These are phyloP conservation scores for Dictyostelium citrinum DNA, from an alignment of 78 protist genomes.

Conservation along the genomic window DNA sequence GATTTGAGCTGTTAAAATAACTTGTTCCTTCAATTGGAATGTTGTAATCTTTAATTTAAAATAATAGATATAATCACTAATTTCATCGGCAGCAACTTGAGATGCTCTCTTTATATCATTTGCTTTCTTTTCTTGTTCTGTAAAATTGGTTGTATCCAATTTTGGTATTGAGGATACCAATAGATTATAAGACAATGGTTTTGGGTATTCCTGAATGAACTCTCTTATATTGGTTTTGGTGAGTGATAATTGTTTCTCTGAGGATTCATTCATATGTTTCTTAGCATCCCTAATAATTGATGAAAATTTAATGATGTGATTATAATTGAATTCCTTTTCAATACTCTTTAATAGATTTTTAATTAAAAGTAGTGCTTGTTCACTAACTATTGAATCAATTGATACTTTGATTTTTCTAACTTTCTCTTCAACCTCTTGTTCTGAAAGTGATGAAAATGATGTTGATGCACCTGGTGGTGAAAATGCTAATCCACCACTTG, in stretches of 20 bases:
- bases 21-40: conserved; percentile 42
- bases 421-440: conserved; percentile 27
- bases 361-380: conserved; percentile 4
- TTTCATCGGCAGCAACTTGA: conserved; percentile 40
- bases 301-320: conserved; percentile 26
- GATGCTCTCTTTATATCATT: conserved; percentile 55
- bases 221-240: conserved; percentile 10
- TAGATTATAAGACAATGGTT: conserved; percentile 2
- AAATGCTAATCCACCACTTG: background rate
- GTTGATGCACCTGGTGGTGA: conserved; percentile 4
- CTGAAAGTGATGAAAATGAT: conserved; percentile 12
- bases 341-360: background rate
- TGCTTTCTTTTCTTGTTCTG: conserved; percentile 21
- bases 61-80: conserved; percentile 37
- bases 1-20: conserved; percentile 38
- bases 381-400: conserved; percentile 30
- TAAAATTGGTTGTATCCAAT: background rate
- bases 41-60: conserved; percentile 20
- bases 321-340: conserved; percentile 40
- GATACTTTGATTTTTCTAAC: conserved; percentile 27
- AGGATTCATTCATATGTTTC: conserved; percentile 36
- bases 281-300: conserved; percentile 57
- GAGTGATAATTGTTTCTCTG: conserved; percentile 1
- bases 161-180: background rate
- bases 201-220: background rate